Conservation (phyloP, 768 basidiomycete genomes). For the Termitomyces sp. region DNA sequence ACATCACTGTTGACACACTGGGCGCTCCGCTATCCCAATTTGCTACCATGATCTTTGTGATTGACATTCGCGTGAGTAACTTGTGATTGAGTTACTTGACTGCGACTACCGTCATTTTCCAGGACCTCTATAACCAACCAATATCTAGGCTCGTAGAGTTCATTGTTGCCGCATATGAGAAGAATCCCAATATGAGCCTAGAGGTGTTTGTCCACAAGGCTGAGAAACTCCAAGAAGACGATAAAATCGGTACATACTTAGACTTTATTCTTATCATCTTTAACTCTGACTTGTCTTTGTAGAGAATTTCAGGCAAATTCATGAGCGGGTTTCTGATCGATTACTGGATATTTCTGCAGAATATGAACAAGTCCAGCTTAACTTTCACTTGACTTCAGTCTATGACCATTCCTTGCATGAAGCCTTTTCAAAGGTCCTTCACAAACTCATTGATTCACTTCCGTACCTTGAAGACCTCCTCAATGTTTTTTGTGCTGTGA, state of each 20-base stretch:
- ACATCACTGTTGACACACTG: slow-evolving; percentile 73
- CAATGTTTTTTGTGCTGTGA: slow-evolving; percentile 76
- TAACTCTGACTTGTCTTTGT: slow-evolving; percentile 3
- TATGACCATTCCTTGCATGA: slow-evolving; percentile 91
- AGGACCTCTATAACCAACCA: slow-evolving; percentile 84
- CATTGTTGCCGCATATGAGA: slow-evolving; percentile 68
- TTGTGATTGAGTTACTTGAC: background rate
- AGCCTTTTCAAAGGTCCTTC: slow-evolving; percentile 85
- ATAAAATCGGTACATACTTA: slow-evolving; percentile 66
- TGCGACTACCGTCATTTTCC: slow-evolving; percentile 1
- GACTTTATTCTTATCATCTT: background rate
- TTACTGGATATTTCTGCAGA: slow-evolving; percentile 72
- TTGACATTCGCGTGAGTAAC: slow-evolving; percentile 83
- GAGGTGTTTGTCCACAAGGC: slow-evolving; percentile 96
- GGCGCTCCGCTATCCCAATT: slow-evolving; percentile 73
- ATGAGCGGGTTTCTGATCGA: slow-evolving; percentile 80
- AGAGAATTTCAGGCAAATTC: slow-evolving; percentile 92
- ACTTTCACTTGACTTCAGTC: slow-evolving; percentile 89
- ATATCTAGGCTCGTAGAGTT: slow-evolving; percentile 80
- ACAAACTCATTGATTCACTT: slow-evolving; percentile 79
- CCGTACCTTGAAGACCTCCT: slow-evolving; percentile 85
- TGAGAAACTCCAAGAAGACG: slow-evolving; percentile 86
- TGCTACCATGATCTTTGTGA: slow-evolving; percentile 84
- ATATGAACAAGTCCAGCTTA: slow-evolving; percentile 71
- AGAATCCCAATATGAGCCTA: slow-evolving; percentile 71